Conservation (phyloP, 192 early-diverging fungal genomes). For the Helicostylum pulchrum region DNA sequence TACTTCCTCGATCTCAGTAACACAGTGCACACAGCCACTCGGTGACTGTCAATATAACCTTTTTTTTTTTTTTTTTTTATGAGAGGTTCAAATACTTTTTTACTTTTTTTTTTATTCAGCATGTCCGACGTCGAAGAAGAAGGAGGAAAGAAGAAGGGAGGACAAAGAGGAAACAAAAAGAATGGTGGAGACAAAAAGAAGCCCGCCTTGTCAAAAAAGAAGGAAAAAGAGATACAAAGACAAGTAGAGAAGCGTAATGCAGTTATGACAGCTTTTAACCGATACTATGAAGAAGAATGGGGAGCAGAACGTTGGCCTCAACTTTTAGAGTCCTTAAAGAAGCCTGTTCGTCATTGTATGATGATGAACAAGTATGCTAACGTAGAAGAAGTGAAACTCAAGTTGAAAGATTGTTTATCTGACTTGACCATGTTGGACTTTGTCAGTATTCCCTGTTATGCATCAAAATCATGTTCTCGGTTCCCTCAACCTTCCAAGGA, state of each 20-base stretch:
- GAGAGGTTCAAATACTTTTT: too few species aligned
- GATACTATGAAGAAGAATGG: slow-evolving; percentile 29
- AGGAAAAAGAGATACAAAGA: slow-evolving; percentile 19
- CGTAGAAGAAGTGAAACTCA: neutral
- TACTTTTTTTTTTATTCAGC: too few species aligned
- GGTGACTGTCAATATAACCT: too few species aligned
- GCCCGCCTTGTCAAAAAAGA: slow-evolving; percentile 16
- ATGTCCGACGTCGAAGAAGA: too few species aligned
- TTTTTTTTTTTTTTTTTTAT: too few species aligned
- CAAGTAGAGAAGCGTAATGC: slow-evolving; percentile 15
- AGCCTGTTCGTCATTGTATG: slow-evolving; percentile 16
- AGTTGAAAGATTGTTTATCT: neutral
- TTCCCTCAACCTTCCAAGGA: slow-evolving; percentile 35
- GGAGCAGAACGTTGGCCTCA: slow-evolving; percentile 23
- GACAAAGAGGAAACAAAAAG: slow-evolving; percentile 1
- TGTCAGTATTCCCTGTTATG: slow-evolving; percentile 28
- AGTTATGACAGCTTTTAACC: slow-evolving; percentile 8
- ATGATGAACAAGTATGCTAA: slow-evolving; percentile 33
- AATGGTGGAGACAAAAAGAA: slow-evolving; percentile 19
- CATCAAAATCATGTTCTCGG: neutral
- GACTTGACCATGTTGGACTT: slow-evolving; percentile 16
- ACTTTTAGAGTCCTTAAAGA: slow-evolving; percentile 21
- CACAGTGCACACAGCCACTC: too few species aligned
- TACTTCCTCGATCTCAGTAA: too few species aligned
- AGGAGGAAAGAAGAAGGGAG: slow-evolving; percentile 1